phyloP scores from a whole-genome alignment of 306 rosid genomes.

The Rubus idaeus region DNA sequence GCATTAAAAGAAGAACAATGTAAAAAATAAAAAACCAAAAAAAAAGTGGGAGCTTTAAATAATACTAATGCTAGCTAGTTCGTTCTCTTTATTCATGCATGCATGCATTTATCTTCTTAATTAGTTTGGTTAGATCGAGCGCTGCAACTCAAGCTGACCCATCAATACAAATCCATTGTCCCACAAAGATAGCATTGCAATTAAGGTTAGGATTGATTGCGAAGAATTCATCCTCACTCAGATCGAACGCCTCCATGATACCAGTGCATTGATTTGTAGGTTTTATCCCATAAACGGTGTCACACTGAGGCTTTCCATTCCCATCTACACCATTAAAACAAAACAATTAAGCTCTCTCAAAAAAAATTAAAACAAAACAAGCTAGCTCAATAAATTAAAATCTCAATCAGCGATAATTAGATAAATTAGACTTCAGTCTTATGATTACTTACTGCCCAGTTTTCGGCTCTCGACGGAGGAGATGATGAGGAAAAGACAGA shows the following conservation, averaged over 20 bases:
- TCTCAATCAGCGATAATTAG: too few relatives aligned
- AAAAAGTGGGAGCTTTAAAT: too few relatives aligned
- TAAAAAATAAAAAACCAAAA: too few relatives aligned
- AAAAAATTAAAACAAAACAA: too few relatives aligned
- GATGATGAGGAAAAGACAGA: background rate
- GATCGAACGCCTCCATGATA: background rate
- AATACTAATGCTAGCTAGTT: too few relatives aligned
- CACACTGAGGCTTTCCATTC: constrained; percentile 3
- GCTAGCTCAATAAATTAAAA: too few relatives aligned
- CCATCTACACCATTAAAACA: background rate
- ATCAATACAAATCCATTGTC: background rate
- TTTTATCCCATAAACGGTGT: constrained; percentile 2
- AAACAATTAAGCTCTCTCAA: too few relatives aligned
- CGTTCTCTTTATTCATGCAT: too few relatives aligned
- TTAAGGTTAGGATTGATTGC: background rate
- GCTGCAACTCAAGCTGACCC: constrained; percentile 5
- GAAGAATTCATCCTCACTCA: background rate
- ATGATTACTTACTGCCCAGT: background rate
- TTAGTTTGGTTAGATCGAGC: too few relatives aligned
- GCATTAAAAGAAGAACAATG: too few relatives aligned
- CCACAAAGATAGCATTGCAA: background rate
- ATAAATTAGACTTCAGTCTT: too few relatives aligned
- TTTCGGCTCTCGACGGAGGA: background rate
- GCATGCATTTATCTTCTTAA: too few relatives aligned
- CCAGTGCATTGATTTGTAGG: background rate